phyloP scores from a whole-genome alignment of 2,329 filamentous ascomycete species.

The Nakataea oryzae region DNA sequence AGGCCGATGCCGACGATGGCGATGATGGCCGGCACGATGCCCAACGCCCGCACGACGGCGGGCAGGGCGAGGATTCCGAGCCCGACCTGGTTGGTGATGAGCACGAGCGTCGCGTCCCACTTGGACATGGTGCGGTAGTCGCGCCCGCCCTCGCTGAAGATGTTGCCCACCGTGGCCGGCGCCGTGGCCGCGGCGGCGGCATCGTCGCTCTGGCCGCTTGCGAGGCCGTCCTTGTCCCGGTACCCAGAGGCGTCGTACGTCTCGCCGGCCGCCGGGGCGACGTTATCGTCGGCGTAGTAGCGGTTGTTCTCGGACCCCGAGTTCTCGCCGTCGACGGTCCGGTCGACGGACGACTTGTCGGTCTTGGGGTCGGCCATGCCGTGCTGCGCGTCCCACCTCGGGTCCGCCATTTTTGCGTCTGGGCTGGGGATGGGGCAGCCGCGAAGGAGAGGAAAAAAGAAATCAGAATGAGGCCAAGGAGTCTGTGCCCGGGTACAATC shows the following conservation, averaged over 20 bases:
- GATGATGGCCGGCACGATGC: not conserved
- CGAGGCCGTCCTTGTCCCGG: not conserved
- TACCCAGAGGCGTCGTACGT: not conserved
- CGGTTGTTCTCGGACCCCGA: not conserved
- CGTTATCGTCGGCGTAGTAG: not conserved
- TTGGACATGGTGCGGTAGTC: not conserved
- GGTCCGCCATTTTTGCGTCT: not conserved
- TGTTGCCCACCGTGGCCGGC: not conserved
- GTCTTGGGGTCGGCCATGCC: not conserved
- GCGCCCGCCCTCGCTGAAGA: conserved; percentile 1
- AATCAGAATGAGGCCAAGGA: not conserved
- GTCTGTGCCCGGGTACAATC: not conserved
- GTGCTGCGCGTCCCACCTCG: not conserved
- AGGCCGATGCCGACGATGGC: not conserved
- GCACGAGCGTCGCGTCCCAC: not conserved
- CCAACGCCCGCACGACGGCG: not conserved
- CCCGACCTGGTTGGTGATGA: conserved; percentile 2
- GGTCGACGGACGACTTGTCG: not conserved
- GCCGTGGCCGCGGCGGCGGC: too few relatives aligned
- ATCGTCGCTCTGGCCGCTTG: too few relatives aligned
- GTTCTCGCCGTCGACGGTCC: not conserved
- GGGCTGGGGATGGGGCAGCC: too few relatives aligned
- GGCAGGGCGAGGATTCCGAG: not conserved
- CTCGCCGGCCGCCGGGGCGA: not conserved
- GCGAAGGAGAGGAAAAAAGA: too few relatives aligned